Evolutionary conservation across 768 basidiomycete genomes (phyloP).

Genomic region (Leccinum rimulosum): DNA sequence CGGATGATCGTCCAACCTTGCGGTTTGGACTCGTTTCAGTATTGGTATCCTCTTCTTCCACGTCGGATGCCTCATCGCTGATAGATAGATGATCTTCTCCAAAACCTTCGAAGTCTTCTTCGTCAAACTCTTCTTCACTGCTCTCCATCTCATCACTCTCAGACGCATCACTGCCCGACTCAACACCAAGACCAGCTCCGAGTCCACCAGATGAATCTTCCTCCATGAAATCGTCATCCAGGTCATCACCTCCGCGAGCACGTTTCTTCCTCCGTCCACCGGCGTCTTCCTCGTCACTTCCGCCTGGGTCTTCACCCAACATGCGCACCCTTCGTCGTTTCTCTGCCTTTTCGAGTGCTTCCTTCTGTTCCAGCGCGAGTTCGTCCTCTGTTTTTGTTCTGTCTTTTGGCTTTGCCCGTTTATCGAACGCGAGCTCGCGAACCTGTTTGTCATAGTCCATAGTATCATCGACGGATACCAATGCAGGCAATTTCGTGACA

Average conservation of each 20-base stretch:
- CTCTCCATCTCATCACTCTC: conserved; percentile 34
- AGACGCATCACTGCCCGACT: conserved; percentile 38
- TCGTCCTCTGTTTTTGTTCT: conserved; percentile 97
- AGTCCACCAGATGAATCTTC: conserved; percentile 37
- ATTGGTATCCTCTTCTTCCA: conserved; percentile 38
- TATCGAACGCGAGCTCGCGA: conserved; percentile 88
- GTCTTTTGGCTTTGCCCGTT: conserved; percentile 91
- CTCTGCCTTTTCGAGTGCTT: conserved; percentile 84
- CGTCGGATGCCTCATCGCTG: conserved; percentile 36
- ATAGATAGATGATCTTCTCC: conserved; percentile 35
- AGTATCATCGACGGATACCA: conserved; percentile 18
- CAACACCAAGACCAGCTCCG: conserved; percentile 36
- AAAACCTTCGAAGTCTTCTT: conserved; percentile 29
- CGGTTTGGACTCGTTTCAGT: conserved; percentile 38
- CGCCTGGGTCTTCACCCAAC: conserved; percentile 74
- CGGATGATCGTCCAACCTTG: conserved; percentile 35
- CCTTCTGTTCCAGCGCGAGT: conserved; percentile 83
- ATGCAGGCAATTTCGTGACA: background rate
- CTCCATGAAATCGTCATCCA: conserved; percentile 82
- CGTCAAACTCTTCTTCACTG: conserved; percentile 29
- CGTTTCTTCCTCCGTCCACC: conserved; percentile 47
- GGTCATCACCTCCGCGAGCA: conserved; percentile 74
- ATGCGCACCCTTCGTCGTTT: conserved; percentile 73
- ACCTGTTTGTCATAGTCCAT: conserved; percentile 91
- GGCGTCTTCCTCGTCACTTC: conserved; percentile 56